phyloP scores from a whole-genome alignment of 306 rosid species.

The Lathyrus oleraceus region DNA sequence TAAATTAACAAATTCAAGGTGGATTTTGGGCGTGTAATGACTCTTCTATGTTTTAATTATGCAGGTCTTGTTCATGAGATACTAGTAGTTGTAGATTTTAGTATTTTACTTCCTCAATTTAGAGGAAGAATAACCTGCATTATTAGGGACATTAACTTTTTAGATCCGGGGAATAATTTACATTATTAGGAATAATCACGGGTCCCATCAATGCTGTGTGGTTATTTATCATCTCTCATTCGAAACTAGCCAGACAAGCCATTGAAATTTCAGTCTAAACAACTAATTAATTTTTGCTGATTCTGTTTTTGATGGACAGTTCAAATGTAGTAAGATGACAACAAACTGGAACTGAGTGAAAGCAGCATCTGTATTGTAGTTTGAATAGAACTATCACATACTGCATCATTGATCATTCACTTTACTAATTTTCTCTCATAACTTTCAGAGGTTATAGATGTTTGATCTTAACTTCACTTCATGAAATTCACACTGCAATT shows the following conservation, averaged over 20 bases:
- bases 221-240: constrained; percentile 2
- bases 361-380: constrained; percentile 1
- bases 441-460: constrained; percentile 13
- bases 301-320: background rate
- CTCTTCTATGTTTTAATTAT: background rate
- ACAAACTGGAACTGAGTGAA: constrained; percentile 22
- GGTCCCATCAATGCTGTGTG: background rate
- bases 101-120: constrained; percentile 14
- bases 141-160: background rate
- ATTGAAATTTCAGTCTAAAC: constrained; percentile 11
- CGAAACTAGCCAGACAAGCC: constrained; percentile 14
- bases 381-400: constrained; percentile 16
- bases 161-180: background rate
- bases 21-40: background rate
- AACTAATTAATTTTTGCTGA: constrained; percentile 10
- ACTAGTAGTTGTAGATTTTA: background rate
- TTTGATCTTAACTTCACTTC: constrained; percentile 10
- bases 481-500: constrained; percentile 7
- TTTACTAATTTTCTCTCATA: background rate
- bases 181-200: background rate
- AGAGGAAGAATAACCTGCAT: background rate
- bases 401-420: background rate
- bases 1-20: background rate
- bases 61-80: background rate
- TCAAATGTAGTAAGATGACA: constrained; percentile 24